These are phyloP conservation scores for Litsea cubeba DNA, from an alignment of 164 flowering plant species.

Conservation along the genomic window DNA sequence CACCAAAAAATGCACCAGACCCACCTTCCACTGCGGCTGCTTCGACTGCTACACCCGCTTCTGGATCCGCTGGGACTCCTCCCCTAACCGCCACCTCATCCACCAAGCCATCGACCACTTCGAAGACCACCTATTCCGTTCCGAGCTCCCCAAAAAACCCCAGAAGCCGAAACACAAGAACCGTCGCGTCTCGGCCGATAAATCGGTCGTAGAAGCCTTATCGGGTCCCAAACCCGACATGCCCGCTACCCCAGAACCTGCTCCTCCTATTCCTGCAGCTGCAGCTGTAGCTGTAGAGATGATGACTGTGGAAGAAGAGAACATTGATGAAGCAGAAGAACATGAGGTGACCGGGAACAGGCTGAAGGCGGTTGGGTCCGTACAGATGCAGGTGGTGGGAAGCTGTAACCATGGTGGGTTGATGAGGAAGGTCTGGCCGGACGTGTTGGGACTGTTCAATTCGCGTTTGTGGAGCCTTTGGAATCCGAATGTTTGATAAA, in stretches of 20 bases:
- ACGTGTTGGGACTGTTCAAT: slow-evolving; percentile 65
- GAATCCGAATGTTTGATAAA: slow-evolving; percentile 33
- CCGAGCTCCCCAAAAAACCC: slow-evolving; percentile 5
- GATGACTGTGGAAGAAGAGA: not conserved
- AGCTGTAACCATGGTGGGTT: not conserved
- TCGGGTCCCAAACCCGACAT: not conserved
- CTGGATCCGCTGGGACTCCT: slow-evolving; percentile 82
- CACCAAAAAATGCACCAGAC: slow-evolving; percentile 28
- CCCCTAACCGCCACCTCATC: slow-evolving; percentile 69
- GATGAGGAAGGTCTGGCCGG: slow-evolving; percentile 66
- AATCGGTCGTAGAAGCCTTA: not conserved
- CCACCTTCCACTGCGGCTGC: slow-evolving; percentile 58
- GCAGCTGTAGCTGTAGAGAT: not conserved
- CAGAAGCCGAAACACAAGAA: slow-evolving; percentile 7
- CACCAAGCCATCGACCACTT: slow-evolving; percentile 74
- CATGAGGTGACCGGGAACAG: not conserved
- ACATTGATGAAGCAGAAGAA: not conserved
- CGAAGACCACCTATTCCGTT: slow-evolving; percentile 49
- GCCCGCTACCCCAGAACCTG: not conserved
- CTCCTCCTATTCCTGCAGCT: not conserved
- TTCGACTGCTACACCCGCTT: slow-evolving; percentile 71
- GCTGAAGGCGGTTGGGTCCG: not conserved
- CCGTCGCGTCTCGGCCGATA: not conserved
- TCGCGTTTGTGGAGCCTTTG: slow-evolving; percentile 84
- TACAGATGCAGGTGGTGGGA: not conserved